A percentile compares a stretch with the other conserved stretches of the same genome.
Evolutionary conservation across 306 rosid species (phyloP).

Genomic region (Canavalia ensiformis): DNA sequence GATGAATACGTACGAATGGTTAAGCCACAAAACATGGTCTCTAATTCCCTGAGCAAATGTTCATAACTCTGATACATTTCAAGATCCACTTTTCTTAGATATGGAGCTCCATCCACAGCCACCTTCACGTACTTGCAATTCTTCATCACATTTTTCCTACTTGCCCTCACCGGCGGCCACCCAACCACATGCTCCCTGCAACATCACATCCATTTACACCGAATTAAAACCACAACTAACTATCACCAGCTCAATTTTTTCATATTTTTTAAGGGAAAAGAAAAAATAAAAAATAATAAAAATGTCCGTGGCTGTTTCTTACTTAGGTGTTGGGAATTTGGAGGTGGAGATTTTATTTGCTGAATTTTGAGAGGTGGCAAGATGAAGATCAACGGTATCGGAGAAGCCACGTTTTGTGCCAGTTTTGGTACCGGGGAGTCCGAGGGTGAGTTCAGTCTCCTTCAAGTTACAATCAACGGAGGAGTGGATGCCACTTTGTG

Average conservation of each 20-base stretch:
- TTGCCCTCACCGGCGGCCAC: constrained; percentile 79
- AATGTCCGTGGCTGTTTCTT: constrained; percentile 31
- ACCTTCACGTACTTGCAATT: constrained; percentile 69
- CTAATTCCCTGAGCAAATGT: constrained; percentile 58
- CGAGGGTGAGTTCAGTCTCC: constrained; percentile 68
- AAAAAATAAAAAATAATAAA: not conserved
- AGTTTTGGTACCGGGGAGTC: constrained; percentile 63
- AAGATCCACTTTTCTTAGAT: constrained; percentile 72
- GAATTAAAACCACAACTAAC: not conserved
- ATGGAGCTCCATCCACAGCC: constrained; percentile 81
- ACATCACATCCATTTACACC: not conserved
- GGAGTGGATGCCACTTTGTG: constrained; percentile 41
- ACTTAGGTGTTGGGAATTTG: constrained; percentile 56
- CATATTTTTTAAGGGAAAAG: not conserved
- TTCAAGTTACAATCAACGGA: constrained; percentile 51
- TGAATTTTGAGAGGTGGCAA: constrained; percentile 31
- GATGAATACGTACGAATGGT: constrained; percentile 58
- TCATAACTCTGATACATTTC: constrained; percentile 60
- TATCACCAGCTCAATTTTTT: not conserved
- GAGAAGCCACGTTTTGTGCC: constrained; percentile 65
- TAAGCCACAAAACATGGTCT: constrained; percentile 62
- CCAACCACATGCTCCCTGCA: constrained; percentile 66
- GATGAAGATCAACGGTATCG: constrained; percentile 57
- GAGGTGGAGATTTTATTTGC: constrained; percentile 23
- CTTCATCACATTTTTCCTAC: constrained; percentile 60